Conservation (phyloP, 2,329 filamentous ascomycete genomes). For the Neopestalotiopsis sp. region DNA sequence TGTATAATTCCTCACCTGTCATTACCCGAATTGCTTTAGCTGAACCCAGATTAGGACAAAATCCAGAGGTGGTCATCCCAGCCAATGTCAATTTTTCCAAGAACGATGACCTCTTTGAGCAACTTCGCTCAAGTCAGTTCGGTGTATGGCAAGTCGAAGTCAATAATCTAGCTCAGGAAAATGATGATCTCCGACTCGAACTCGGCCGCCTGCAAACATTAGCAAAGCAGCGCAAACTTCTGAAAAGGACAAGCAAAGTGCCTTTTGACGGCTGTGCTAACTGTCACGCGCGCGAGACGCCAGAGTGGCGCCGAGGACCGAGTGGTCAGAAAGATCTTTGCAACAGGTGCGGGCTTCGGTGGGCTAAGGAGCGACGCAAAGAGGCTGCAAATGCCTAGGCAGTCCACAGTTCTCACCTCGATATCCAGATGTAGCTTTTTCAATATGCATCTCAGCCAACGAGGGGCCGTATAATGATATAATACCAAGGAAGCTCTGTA, state of each 20-base stretch:
- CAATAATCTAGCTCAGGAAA: background rate
- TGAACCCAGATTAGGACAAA: background rate
- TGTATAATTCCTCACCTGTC: background rate
- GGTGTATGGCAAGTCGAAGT: background rate
- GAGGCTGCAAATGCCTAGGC: background rate
- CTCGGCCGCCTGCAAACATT: background rate
- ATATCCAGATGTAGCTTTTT: too few species aligned
- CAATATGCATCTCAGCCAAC: too few species aligned
- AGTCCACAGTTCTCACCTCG: too few species aligned
- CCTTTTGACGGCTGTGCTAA: constrained; percentile 80
- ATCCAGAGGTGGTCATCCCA: background rate
- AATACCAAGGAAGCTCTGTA: too few species aligned
- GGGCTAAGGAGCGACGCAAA: constrained; percentile 67
- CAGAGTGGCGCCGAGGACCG: constrained; percentile 88
- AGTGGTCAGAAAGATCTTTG: constrained; percentile 89
- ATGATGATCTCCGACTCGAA: background rate
- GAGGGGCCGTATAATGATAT: too few species aligned
- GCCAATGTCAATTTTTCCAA: background rate
- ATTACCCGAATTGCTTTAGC: background rate
- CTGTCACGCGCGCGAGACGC: constrained; percentile 83
- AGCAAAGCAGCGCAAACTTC: constrained; percentile 6
- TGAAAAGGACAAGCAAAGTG: background rate
- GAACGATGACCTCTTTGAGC: background rate
- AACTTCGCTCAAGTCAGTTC: background rate
- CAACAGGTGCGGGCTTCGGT: constrained; percentile 88